Percentiles rank a stretch among this genome's conserved stretches.
Conservation (phyloP, 306 rosid genomes). For the Quercus cerris region DNA sequence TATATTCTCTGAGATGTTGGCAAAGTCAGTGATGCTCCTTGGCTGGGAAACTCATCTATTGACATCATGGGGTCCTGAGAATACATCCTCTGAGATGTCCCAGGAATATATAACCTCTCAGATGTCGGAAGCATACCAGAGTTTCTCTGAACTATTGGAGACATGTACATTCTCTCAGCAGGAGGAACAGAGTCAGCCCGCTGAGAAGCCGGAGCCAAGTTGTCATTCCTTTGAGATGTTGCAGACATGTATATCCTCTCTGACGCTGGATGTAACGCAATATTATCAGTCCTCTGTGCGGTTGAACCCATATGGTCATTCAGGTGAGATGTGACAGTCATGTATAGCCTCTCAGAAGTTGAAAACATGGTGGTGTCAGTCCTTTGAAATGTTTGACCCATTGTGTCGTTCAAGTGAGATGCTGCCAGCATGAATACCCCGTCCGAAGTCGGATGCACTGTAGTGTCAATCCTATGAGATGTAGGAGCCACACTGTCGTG, state of each 20-base stretch:
- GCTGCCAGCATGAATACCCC: conserved; percentile 28
- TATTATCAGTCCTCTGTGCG: conserved; percentile 35
- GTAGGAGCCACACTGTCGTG: conserved; percentile 15
- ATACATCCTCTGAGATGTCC: conserved; percentile 44
- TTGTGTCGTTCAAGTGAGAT: conserved; percentile 33
- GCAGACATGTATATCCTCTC: conserved; percentile 40
- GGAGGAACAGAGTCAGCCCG: conserved; percentile 31
- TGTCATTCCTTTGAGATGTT: conserved; percentile 41
- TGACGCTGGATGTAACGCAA: conserved; percentile 28
- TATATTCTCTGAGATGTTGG: conserved; percentile 42
- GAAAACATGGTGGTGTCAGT: conserved; percentile 27
- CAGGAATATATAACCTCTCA: conserved; percentile 42
- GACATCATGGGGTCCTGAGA: conserved; percentile 42
- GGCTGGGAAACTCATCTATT: conserved; percentile 50
- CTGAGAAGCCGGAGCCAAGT: conserved; percentile 34
- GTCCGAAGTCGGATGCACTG: conserved; percentile 22
- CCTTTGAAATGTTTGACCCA: conserved; percentile 28
- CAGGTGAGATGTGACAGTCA: conserved; percentile 24
- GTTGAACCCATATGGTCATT: conserved; percentile 30
- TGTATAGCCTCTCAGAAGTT: conserved; percentile 36
- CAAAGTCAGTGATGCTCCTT: conserved; percentile 38
- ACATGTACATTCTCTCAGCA: conserved; percentile 36
- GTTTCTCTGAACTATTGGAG: conserved; percentile 40
- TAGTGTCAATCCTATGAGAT: conserved; percentile 19
- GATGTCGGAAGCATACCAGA: conserved; percentile 24